phyloP scores from a whole-genome alignment of 257 asterid genomes.

The Solanum sitiens region DNA sequence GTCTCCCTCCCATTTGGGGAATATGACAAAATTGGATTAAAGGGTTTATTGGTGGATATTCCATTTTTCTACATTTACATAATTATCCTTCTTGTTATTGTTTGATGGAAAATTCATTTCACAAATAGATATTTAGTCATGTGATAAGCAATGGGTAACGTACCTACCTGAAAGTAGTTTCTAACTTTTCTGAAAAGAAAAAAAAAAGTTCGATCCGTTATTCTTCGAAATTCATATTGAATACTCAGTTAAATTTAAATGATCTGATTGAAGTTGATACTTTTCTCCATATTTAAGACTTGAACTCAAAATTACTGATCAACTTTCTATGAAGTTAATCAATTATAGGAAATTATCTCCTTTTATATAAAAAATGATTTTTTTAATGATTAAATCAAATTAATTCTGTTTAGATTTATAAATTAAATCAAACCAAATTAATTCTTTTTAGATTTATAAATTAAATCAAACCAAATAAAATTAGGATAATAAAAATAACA shows the following conservation, averaged over 20 bases:
- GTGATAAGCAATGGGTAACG: background rate
- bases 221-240: no score
- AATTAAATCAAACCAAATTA: no score
- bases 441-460: no score
- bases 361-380: no score
- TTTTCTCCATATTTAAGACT: fast-evolving
- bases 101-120: background rate
- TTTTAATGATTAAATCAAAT: no score
- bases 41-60: background rate
- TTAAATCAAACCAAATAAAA: no score
- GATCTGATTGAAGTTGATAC: fast-evolving
- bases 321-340: background rate
- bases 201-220: no score
- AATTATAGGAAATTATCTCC: background rate
- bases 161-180: background rate
- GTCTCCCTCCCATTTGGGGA: background rate
- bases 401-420: no score
- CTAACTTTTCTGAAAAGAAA: background rate
- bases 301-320: fast-evolving
- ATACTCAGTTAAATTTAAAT: no score
- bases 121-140: background rate
- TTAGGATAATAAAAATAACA: no score
- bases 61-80: background rate
- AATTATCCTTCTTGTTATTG: background rate
- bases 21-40: background rate